Conservation (phyloP, 352 stramenopile species). For the Globisporangium cystogenes region DNA sequence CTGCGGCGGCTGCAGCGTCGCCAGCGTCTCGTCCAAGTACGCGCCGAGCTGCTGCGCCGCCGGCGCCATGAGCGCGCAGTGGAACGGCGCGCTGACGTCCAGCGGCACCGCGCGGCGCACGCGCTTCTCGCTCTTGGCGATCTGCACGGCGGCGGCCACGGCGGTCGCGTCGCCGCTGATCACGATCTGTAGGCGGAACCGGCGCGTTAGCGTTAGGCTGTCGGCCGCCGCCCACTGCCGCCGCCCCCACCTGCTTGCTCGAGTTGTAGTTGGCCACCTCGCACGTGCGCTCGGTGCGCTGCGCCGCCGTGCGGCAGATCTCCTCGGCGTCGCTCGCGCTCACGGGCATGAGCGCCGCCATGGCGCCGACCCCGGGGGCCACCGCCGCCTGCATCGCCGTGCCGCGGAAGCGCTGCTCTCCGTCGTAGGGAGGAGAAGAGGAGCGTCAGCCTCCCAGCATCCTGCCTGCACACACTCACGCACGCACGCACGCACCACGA, state of each 20-base stretch:
- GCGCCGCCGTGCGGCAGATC: conserved; percentile 39
- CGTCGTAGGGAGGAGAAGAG: not conserved
- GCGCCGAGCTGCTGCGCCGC: conserved; percentile 40
- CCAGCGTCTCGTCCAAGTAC: conserved; percentile 23
- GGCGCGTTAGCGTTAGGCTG: too few relatives aligned
- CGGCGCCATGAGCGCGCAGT: conserved; percentile 74
- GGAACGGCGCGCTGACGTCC: conserved; percentile 83
- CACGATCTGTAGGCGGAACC: conserved; percentile 32
- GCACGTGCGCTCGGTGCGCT: conserved; percentile 36
- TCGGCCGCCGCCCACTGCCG: too few relatives aligned
- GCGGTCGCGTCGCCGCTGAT: conserved; percentile 58
- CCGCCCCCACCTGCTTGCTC: conserved; percentile 78
- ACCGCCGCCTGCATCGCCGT: conserved; percentile 68
- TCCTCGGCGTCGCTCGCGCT: conserved; percentile 38
- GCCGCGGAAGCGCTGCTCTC: conserved; percentile 47
- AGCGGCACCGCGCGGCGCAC: conserved; percentile 65
- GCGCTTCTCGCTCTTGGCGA: conserved; percentile 64
- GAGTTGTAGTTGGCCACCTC: conserved; percentile 89
- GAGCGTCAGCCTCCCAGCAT: too few relatives aligned
- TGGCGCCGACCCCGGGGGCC: conserved; percentile 42
- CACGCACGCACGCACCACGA: conserved; percentile 38
- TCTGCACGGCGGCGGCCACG: conserved; percentile 42
- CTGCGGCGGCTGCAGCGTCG: conserved; percentile 20
- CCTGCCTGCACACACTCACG: too few relatives aligned
- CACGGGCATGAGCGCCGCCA: conserved; percentile 78